Base-by-base conservation (phyloP, 2,329 filamentous ascomycete species). In the Scortechinia acanthostroma region DNA sequence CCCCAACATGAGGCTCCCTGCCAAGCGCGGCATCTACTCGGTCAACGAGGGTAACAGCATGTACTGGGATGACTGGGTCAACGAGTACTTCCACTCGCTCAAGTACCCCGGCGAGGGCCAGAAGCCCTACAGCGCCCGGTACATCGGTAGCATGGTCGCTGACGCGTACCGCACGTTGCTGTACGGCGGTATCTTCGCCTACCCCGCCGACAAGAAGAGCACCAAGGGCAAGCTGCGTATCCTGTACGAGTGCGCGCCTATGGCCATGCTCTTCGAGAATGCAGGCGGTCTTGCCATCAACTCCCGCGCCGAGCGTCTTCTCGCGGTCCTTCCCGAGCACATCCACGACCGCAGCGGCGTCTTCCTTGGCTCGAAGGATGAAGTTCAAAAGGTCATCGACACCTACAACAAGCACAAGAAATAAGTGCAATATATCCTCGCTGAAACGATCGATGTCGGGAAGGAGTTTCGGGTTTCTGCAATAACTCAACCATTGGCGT, bases 201-300 rank as follows among this genome's bases (percentile, higher is more conserved):
- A 98, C 62, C 93, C 93, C 0, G 88, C 91, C 14, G 93, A 98
- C 62, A 94, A 91, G 74, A 97, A 98, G 83, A 95, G 86, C 60
- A 89, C 91, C 52, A 98, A 97, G 80, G 93, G 93, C 55, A 98
- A 98, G 75, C 77, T 98, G 54, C 80, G 93, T 52, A 98, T 98
- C 54, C 65, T 98, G 56, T 98, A 98, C 69, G 93, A 98, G 73
- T 98, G 93, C 62, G 93, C 93, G 14, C 93, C 93, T 30, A 98
- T 98, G 93, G 93, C 93, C 20, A 87, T 97, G 84, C 80, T 98
- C 4, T 97, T 98, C 65, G 93, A 98, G 70, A 96, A 98, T 68
- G 88, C 93, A 56, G 93, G 93, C 55, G 93, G 93, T 49, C 83
- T 94, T 66, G 93, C 93, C 16, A 72, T 98, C 46, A 85, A 97